Base-by-base conservation (phyloP, 495 filamentous ascomycete species). In the Paragyromitra xinjiangensis region DNA sequence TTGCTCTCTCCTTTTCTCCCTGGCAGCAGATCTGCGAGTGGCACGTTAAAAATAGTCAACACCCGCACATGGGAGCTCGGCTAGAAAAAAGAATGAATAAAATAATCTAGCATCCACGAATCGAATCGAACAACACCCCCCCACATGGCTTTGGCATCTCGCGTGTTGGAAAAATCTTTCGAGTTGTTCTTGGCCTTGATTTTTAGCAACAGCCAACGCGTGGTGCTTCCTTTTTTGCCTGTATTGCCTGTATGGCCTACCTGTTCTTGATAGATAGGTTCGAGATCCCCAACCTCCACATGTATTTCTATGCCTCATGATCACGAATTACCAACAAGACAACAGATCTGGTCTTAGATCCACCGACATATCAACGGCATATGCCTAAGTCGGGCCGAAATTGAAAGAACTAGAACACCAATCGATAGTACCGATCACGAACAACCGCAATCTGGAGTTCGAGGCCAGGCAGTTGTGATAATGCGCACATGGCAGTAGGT, bases 21-120 rank as follows among this genome's bases (percentile, higher is more conserved):
- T 50, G 16, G 59, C 29, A 73, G 69, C 40, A 77, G 74, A 77
- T 77, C 74, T 56, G 62, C 69, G 73, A 59, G 74, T 77, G 74
- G 69, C 61, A 61, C 69, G 59, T 64, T 64, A 77, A 77, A 77
- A 77, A 77, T 77, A 77, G 74, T 58, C 53, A 69, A 34, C 42
- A 42, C 61, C 69, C 51, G 55, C 64, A 71, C 73, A 71, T 64
- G 56, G 51, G 39, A 44, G 34, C 74, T 73, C 74, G 74, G 74
- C 74, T 77, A 64, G 39, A 67, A 42, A 59, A 51, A 26, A 39
- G 29, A 34, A 34, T 34, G 29, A 34, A 34, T 22, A 19, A 39
- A 40, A 12, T 44, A 12, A 34, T n/a, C 22, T 3, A 37, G 22
- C 40, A 44, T 26, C 16, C 64, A 51, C 63, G 63, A 66, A 66